Conservation (phyloP, 2,329 filamentous ascomycete genomes). For the Neopestalotiopsis sp. region DNA sequence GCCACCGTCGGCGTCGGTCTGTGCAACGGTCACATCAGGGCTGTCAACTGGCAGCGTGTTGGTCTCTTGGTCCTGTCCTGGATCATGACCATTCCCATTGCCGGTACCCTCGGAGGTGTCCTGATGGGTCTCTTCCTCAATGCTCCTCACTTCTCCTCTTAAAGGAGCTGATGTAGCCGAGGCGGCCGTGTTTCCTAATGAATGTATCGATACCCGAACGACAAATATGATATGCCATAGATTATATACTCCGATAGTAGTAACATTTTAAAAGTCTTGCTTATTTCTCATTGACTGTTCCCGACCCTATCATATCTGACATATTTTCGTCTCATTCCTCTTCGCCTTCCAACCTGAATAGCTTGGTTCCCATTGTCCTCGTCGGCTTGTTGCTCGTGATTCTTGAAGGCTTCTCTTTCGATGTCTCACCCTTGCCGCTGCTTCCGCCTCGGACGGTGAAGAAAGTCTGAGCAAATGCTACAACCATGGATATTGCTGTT, state of each 20-base stretch:
- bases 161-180: neutral
- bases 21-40: slow-evolving; percentile 72
- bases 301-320: no score
- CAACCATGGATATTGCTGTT: no score
- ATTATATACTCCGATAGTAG: slow-evolving; percentile 1
- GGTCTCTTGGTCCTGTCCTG: slow-evolving; percentile 71
- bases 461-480: no score
- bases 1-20: slow-evolving; percentile 80
- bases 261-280: neutral
- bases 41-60: slow-evolving; percentile 79
- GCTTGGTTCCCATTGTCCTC: no score
- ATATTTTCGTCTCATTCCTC: no score
- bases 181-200: neutral
- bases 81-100: slow-evolving; percentile 69
- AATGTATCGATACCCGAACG: slow-evolving; percentile 6
- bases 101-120: slow-evolving; percentile 59
- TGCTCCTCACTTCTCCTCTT: slow-evolving; percentile 57
- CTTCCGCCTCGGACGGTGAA: no score
- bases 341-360: no score
- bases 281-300: neutral
- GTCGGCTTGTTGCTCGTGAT: no score
- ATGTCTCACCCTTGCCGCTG: no score
- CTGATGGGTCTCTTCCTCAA: slow-evolving; percentile 60
- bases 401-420: no score
- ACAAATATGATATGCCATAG: slow-evolving; percentile 7